A percentile compares a stretch with the other conserved stretches of the same genome.
Conservation (phyloP, 2,329 filamentous ascomycete genomes). For the Fusarium sarcochroum region DNA sequence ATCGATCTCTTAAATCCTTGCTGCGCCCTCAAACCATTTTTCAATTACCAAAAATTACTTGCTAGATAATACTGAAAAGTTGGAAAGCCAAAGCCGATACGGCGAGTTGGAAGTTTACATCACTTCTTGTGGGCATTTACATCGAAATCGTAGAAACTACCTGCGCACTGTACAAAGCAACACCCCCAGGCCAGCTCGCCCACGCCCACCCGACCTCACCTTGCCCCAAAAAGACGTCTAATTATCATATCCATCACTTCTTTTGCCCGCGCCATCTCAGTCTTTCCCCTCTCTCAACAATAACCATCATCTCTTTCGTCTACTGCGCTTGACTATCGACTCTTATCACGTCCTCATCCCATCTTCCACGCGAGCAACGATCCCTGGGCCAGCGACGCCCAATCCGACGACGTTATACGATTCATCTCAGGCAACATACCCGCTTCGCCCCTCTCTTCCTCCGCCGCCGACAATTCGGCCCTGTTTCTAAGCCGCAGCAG, state of each 20-base stretch:
- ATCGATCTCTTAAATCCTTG: neutral
- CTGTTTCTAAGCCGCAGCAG: conserved; percentile 43
- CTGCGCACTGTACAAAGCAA: conserved; percentile 46
- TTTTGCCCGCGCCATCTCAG: conserved; percentile 40
- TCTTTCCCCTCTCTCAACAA: conserved; percentile 43
- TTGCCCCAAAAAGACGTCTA: conserved; percentile 50
- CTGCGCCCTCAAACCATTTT: neutral
- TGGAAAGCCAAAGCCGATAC: conserved; percentile 1
- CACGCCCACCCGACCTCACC: conserved; percentile 48
- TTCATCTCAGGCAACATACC: conserved; percentile 39
- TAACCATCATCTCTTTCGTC: conserved; percentile 30
- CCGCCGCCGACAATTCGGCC: conserved; percentile 40
- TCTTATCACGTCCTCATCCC: conserved; percentile 29
- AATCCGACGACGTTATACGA: conserved; percentile 37
- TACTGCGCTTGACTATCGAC: conserved; percentile 18
- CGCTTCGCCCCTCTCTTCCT: conserved; percentile 41
- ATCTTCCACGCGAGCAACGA: conserved; percentile 21
- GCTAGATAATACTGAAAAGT: neutral
- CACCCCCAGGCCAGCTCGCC: conserved; percentile 36
- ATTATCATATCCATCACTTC: conserved; percentile 49
- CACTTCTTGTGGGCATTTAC: conserved; percentile 1
- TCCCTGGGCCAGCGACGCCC: conserved; percentile 38
- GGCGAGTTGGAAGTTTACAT: conserved; percentile 12
- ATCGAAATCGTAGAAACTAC: conserved; percentile 18
- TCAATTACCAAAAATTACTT: neutral